Evolutionary conservation across 2,329 filamentous ascomycete species (phyloP).

Genomic region (Fusarium decemcellulare): DNA sequence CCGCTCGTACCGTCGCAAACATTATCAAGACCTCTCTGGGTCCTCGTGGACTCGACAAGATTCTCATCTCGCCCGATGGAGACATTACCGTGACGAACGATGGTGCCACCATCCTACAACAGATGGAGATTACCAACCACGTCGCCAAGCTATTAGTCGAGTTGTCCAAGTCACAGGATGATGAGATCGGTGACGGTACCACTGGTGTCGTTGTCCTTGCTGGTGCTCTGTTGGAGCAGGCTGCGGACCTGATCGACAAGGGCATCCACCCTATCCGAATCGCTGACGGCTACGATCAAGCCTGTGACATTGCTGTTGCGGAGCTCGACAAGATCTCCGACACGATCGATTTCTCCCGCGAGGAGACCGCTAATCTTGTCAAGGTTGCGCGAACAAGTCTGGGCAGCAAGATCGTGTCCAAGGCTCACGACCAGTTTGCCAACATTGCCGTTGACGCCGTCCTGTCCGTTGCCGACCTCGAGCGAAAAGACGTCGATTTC

Average conservation of each 20-base stretch:
- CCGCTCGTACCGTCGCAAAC: slow-evolving; percentile 94
- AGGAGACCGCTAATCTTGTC: slow-evolving; percentile 87
- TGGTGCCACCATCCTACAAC: slow-evolving; percentile 95
- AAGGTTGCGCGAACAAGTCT: slow-evolving; percentile 96
- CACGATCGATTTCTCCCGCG: slow-evolving; percentile 85
- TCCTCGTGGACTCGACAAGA: slow-evolving; percentile 97
- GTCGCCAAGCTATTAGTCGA: slow-evolving; percentile 97
- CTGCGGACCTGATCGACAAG: slow-evolving; percentile 98
- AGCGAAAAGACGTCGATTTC: slow-evolving; percentile 97
- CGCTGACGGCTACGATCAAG: slow-evolving; percentile 97
- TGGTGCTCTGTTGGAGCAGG: slow-evolving; percentile 94
- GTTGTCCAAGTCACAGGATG: slow-evolving; percentile 97
- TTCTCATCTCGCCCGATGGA: slow-evolving; percentile 97
- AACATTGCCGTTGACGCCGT: slow-evolving; percentile 98
- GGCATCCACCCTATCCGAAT: slow-evolving; percentile 99
- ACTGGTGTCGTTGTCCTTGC: slow-evolving; percentile 98
- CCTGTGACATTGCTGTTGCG: slow-evolving; percentile 94
- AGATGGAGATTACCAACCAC: slow-evolving; percentile 99
- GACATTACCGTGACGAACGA: slow-evolving; percentile 99
- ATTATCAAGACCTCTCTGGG: slow-evolving; percentile 98
- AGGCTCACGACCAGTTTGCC: slow-evolving; percentile 97
- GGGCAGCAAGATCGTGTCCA: slow-evolving; percentile 99
- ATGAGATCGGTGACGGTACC: slow-evolving; percentile 98
- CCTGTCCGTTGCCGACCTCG: slow-evolving; percentile 93
- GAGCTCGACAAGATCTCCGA: slow-evolving; percentile 96